These are phyloP conservation scores for Solanum lignicaule DNA, from an alignment of 257 asterid genomes.

Conservation along the genomic window DNA sequence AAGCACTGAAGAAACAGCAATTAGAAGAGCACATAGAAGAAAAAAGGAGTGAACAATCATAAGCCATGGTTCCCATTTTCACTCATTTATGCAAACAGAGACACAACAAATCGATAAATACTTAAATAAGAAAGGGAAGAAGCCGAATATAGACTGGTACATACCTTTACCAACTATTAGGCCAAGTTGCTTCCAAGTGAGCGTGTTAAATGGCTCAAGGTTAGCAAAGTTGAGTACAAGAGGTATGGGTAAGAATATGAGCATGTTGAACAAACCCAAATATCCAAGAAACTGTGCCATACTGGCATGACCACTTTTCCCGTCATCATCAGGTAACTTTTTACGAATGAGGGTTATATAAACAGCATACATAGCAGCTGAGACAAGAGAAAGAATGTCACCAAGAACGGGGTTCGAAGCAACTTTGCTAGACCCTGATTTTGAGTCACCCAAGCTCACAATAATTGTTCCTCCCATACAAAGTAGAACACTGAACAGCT, in stretches of 20 bases:
- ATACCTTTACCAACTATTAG: constrained; percentile 90
- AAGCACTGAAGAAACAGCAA: not conserved
- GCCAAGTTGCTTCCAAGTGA: constrained; percentile 62
- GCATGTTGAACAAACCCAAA: constrained; percentile 74
- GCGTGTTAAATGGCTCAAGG: constrained; percentile 45
- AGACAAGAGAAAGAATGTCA: constrained; percentile 57
- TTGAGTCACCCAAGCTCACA: constrained; percentile 83
- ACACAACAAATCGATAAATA: not conserved
- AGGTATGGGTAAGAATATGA: constrained; percentile 67
- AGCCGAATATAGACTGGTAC: not conserved
- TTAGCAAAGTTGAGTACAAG: constrained; percentile 43
- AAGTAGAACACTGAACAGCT: constrained; percentile 74
- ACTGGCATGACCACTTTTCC: constrained; percentile 47
- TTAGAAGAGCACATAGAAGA: not conserved
- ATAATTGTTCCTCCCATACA: constrained; percentile 91
- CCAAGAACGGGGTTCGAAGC: constrained; percentile 72
- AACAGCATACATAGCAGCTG: constrained; percentile 76
- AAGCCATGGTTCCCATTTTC: not conserved
- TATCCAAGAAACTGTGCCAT: constrained; percentile 96
- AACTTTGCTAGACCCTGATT: constrained; percentile 29
- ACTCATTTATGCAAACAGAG: not conserved
- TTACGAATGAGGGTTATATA: constrained; percentile 79
- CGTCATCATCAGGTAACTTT: constrained; percentile 76
- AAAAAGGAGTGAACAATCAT: not conserved
- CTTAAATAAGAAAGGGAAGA: not conserved